Conservation (phyloP, 2,329 filamentous ascomycete genomes). For the Paramyrothecium sp. region DNA sequence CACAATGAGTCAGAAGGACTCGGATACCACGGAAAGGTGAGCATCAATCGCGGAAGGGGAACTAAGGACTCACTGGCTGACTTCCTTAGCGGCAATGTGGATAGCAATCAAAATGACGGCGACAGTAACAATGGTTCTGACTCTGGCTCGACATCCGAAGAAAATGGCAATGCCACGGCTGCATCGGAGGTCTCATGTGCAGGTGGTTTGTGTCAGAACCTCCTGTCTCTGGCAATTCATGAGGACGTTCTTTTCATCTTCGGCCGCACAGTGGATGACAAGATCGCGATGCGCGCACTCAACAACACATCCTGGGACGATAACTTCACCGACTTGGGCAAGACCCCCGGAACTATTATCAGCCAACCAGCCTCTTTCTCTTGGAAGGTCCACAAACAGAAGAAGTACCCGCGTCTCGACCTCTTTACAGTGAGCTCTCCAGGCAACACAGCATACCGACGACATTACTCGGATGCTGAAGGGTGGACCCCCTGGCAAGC, state of each 20-base stretch:
- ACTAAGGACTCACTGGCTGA: neutral
- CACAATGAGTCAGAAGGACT: neutral
- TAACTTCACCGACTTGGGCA: neutral
- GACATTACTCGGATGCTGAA: neutral
- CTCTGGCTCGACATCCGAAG: neutral
- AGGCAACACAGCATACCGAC: neutral
- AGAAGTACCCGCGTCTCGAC: neutral
- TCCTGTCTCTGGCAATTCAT: neutral
- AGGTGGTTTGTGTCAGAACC: neutral
- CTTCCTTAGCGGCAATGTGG: neutral
- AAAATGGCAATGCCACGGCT: neutral
- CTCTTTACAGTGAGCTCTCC: neutral
- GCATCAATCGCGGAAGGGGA: neutral
- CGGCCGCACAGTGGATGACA: neutral
- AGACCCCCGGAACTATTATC: neutral
- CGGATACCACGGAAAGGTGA: neutral
- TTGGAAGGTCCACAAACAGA: neutral
- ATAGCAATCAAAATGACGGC: neutral
- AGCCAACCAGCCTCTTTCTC: neutral
- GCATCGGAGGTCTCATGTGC: neutral
- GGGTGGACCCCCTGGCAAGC: neutral
- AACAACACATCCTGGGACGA: neutral
- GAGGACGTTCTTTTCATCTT: neutral
- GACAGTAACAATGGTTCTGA: neutral
- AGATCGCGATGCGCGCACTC: neutral